These are phyloP conservation scores for Pholiota adiposa DNA, from an alignment of 1,284 basidiomycete genomes.

Conservation along the genomic window DNA sequence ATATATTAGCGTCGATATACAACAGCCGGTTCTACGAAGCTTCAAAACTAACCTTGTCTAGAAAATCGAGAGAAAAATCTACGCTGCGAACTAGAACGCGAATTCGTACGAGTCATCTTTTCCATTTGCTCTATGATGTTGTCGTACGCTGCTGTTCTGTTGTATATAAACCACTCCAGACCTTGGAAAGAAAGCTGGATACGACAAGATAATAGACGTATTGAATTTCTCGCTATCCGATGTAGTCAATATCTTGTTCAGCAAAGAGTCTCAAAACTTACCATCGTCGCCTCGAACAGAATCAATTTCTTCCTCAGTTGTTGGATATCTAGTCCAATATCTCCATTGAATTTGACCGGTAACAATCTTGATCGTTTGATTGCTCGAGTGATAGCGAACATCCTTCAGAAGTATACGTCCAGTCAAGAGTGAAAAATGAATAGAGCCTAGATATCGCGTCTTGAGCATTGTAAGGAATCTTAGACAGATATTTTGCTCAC, in stretches of 20 bases:
- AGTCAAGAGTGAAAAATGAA: slow-evolving; percentile 87
- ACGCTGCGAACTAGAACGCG: slow-evolving; percentile 30
- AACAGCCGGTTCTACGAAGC: too few species aligned
- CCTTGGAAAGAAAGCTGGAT: slow-evolving; percentile 81
- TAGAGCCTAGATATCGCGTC: slow-evolving; percentile 59
- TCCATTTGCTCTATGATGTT: slow-evolving; percentile 80
- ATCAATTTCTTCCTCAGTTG: slow-evolving; percentile 66
- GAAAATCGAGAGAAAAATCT: slow-evolving; percentile 24
- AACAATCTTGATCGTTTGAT: slow-evolving; percentile 82
- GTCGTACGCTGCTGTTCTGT: slow-evolving; percentile 87
- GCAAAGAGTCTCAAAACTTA: slow-evolving; percentile 30
- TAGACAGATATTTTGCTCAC: slow-evolving; percentile 41
- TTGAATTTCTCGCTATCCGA: slow-evolving; percentile 37
- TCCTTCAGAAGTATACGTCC: slow-evolving; percentile 89
- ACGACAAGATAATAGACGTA: slow-evolving; percentile 65
- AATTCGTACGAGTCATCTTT: slow-evolving; percentile 33
- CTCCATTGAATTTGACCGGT: slow-evolving; percentile 89
- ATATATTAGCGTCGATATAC: background rate
- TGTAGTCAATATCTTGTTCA: background rate
- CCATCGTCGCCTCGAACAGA: slow-evolving; percentile 58
- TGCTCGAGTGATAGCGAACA: slow-evolving; percentile 86
- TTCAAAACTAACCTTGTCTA: slow-evolving; percentile 23
- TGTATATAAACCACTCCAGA: slow-evolving; percentile 90
- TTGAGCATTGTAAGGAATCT: background rate
- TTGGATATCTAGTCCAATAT: slow-evolving; percentile 85